Percentiles rank a stretch among this genome's conserved stretches.
phyloP scores from a whole-genome alignment of 768 basidiomycete species.

The Nidularia sp. region DNA sequence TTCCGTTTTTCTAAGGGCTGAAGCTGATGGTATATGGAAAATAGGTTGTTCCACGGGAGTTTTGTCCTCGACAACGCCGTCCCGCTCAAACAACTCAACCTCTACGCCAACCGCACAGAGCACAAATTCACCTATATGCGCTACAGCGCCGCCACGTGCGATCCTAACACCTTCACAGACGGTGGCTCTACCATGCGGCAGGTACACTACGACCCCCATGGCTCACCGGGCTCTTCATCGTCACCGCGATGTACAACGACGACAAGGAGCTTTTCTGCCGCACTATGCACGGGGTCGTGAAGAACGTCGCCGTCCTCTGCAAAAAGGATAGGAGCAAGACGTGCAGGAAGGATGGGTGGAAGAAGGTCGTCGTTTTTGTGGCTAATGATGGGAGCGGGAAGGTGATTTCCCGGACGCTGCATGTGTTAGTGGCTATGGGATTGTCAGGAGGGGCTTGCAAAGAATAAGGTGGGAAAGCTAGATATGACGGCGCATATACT shows the following conservation, averaged over 20 bases:
- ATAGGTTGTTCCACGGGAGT: slow-evolving; percentile 56
- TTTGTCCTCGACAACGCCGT: slow-evolving; percentile 81
- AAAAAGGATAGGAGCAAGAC: slow-evolving; percentile 54
- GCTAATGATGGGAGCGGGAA: slow-evolving; percentile 85
- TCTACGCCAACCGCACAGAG: slow-evolving; percentile 52
- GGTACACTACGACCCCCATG: too few relatives aligned
- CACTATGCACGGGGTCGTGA: slow-evolving; percentile 79
- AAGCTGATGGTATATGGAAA: too few relatives aligned
- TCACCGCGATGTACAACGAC: slow-evolving; percentile 97
- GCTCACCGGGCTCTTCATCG: slow-evolving; percentile 89
- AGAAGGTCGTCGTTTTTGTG: slow-evolving; percentile 85
- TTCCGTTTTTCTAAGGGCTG: too few relatives aligned
- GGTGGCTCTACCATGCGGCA: too few relatives aligned
- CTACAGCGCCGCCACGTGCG: slow-evolving; percentile 86
- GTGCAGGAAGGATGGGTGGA: slow-evolving; percentile 89
- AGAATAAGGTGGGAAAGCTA: slow-evolving; percentile 83
- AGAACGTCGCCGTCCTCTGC: slow-evolving; percentile 1
- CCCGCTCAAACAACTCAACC: slow-evolving; percentile 66
- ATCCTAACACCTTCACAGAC: slow-evolving; percentile 83
- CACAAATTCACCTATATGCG: slow-evolving; percentile 84
- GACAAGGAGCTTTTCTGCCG: slow-evolving; percentile 73
- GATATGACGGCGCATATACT: slow-evolving; percentile 94
- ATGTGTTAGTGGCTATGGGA: slow-evolving; percentile 87
- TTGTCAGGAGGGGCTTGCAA: slow-evolving; percentile 87
- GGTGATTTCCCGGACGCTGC: slow-evolving; percentile 86